A percentile compares a stretch with the other conserved stretches of the same genome.
phyloP scores from a whole-genome alignment of 768 basidiomycete species.

The Lactarius sanguifluus region DNA sequence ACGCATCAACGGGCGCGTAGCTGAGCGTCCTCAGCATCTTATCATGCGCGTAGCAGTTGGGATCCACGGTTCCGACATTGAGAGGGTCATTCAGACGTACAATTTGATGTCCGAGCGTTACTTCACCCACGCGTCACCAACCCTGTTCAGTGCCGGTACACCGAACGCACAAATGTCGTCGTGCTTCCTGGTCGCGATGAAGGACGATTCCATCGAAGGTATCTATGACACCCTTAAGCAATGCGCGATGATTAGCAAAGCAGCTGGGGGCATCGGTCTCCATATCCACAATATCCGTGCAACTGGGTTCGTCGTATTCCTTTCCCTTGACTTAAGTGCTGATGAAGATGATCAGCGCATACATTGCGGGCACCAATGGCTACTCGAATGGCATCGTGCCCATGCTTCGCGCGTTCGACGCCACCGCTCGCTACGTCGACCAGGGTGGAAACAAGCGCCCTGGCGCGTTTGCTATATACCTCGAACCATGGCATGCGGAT shows the following conservation, averaged over 20 bases:
- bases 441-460: constrained; percentile 99
- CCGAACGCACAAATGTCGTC: constrained; percentile 93
- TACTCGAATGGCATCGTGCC: constrained; percentile 99
- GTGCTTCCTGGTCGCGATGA: constrained; percentile 98
- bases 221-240: constrained; percentile 98
- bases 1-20: constrained; percentile 89
- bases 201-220: constrained; percentile 97
- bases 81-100: constrained; percentile 87
- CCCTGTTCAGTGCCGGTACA: constrained; percentile 97
- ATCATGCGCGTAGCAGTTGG: constrained; percentile 99
- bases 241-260: constrained; percentile 99
- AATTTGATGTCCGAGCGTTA: constrained; percentile 97
- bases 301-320: constrained; percentile 61
- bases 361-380: constrained; percentile 98
- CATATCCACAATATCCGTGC: constrained; percentile 96
- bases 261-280: constrained; percentile 95
- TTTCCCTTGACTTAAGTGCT: background rate
- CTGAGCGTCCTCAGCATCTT: constrained; percentile 98
- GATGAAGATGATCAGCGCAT: constrained; percentile 57
- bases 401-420: constrained; percentile 97
- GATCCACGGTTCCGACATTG: constrained; percentile 88
- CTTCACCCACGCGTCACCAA: constrained; percentile 98
- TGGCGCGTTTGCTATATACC: constrained; percentile 96
- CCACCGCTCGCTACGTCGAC: constrained; percentile 97
- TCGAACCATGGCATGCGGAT: constrained; percentile 99